Conservation (phyloP, 768 basidiomycete genomes). For the Boletus insuetus region DNA sequence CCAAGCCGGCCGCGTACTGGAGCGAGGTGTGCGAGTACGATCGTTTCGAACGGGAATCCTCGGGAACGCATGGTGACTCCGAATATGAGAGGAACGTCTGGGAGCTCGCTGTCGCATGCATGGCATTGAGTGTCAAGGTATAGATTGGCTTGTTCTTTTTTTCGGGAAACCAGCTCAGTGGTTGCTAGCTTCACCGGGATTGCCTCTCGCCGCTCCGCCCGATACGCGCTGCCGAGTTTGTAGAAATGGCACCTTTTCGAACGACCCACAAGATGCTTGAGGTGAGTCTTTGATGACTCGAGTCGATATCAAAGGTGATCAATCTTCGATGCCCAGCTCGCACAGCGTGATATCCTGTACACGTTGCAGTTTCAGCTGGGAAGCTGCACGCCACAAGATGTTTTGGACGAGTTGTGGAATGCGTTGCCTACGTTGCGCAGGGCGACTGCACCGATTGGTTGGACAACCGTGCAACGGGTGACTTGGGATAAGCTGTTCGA, state of each 20-base stretch:
- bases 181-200: slow-evolving; percentile 58
- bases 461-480: slow-evolving; percentile 44
- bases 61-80: background rate
- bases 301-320: background rate
- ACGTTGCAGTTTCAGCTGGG: slow-evolving; percentile 49
- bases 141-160: background rate
- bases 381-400: slow-evolving; percentile 46
- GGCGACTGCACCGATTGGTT: slow-evolving; percentile 38
- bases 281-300: slow-evolving; percentile 31
- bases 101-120: slow-evolving; percentile 57
- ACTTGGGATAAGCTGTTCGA: slow-evolving; percentile 52
- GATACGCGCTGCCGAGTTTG: slow-evolving; percentile 50
- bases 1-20: slow-evolving; percentile 22
- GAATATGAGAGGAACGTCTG: slow-evolving; percentile 41
- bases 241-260: slow-evolving; percentile 46
- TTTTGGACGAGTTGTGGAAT: slow-evolving; percentile 58
- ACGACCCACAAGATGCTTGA: slow-evolving; percentile 52
- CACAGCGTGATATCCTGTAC: slow-evolving; percentile 54
- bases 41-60: background rate
- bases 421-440: slow-evolving; percentile 51
- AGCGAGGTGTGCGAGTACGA: background rate
- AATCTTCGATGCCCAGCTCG: slow-evolving; percentile 34
- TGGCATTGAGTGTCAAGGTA: slow-evolving; percentile 64
- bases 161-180: background rate
- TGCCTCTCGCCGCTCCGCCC: slow-evolving; percentile 54